These are phyloP conservation scores for Coprinopsis marcescibilis DNA, from an alignment of 768 basidiomycete genomes.

Conservation along the genomic window DNA sequence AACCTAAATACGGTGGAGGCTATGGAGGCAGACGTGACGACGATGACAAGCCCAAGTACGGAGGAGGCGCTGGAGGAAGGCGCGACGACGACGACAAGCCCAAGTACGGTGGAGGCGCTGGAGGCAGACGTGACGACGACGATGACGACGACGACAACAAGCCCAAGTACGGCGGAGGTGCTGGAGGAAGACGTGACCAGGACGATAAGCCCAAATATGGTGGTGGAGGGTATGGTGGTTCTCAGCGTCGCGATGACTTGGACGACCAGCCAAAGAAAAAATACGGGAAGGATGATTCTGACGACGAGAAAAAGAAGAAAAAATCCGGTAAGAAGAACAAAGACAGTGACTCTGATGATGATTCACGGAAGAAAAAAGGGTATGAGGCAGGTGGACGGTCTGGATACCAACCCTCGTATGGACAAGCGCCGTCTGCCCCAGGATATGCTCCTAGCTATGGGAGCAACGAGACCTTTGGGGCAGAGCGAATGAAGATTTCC, in stretches of 20 bases:
- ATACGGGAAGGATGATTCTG: constrained; percentile 10
- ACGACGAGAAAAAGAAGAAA: constrained; percentile 13
- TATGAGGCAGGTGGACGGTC: too few relatives aligned
- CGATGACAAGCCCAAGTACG: constrained; percentile 11
- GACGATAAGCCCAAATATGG: constrained; percentile 11
- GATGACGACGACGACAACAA: constrained; percentile 4
- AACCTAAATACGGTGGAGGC: constrained; percentile 7
- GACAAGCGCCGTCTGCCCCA: constrained; percentile 10
- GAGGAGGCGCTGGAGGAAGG: neutral
- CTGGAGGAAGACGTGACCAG: neutral
- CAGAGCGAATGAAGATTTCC: constrained; percentile 40
- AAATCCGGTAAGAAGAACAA: constrained; percentile 3
- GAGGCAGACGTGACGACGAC: constrained; percentile 1
- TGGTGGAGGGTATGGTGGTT: constrained; percentile 8
- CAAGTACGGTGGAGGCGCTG: constrained; percentile 9
- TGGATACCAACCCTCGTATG: neutral
- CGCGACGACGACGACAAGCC: constrained; percentile 8
- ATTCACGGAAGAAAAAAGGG: neutral
- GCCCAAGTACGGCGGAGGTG: constrained; percentile 5
- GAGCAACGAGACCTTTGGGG: constrained; percentile 44
- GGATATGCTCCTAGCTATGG: constrained; percentile 26
- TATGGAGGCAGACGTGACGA: constrained; percentile 7
- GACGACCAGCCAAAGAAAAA: constrained; percentile 1
- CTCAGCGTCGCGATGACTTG: neutral
- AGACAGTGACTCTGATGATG: constrained; percentile 9